Base-by-base conservation (phyloP, 129 eudicot genomes). In the Calendula officinalis region DNA sequence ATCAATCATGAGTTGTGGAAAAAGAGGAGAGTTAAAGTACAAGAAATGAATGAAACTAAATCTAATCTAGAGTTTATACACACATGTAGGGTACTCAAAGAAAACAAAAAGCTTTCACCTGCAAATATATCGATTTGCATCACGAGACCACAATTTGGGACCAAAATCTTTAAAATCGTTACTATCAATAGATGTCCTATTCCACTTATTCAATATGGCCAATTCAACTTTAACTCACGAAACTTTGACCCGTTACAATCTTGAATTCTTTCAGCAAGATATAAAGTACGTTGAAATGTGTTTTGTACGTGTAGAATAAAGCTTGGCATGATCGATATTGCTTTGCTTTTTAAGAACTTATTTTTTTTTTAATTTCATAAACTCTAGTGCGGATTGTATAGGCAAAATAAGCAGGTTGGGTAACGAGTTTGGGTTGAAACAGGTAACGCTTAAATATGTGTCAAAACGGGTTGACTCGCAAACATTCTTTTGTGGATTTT, bases 241-340 rank as follows among this genome's bases (percentile, higher is more conserved):
- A 36, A 46, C 2, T 53, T 73, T 60, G 37, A 15, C 54, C 47
- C 36, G 33, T 43, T 37, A 53, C 57, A 43, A 42, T 55, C 64
- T 43, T 72, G 58, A 63, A 44, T 38, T 60, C 63, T 72, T 73
- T 66, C 66, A 56, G 56, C 78, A 56, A 48, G 67, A 73, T 73
- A 73, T 54, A 73, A 73, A 73, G 77, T 52, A 64, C 66, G 66
- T 56, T 65, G 47, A 38, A 64, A 65, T 73, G 72, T 73, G 72
- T 46, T 45, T 6, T 57, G 71, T 56, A 73, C 66, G 41, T 64
- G 77, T 53, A 62, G 64, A 54, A 65, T 73, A 73, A 64, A 73
- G 72, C 67, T 60, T 64, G 78, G 56, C 48, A n/a, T 73, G 66
- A 73, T 65, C 72, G 46, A 57, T 42, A 32, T 12, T 64, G 66